Base-by-base conservation (phyloP, 1,139 yeast species). In the Scheffersomyces insectosa region DNA sequence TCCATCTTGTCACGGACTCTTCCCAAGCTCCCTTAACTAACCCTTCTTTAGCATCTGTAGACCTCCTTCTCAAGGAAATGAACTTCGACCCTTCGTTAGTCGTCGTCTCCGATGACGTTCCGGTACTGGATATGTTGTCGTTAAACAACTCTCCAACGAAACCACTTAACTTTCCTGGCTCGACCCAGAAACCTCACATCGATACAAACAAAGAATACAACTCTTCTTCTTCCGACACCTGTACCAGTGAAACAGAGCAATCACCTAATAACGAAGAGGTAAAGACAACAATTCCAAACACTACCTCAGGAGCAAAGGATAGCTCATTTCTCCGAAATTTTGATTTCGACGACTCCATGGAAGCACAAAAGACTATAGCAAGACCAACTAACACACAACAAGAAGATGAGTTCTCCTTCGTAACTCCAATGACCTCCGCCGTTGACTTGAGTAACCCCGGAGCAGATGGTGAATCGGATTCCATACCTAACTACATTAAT, bases 221-320 rank as follows among this genome's bases (percentile, higher is more conserved):
- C 48, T 71, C 77, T 4, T 66, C 73, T 43, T 66, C 73, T 43
- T 67, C 77, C 4, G 79, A 73, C 42, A 74, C 79, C 8, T 72
- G 62, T 40, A 69, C 69, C 20, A 68, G 73, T 46, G 77, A 71
- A 20, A 42, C 43, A 27, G 63, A 54, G 11, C 29, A 35, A 12
- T 14, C 25, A 16, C 25, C 28, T 16, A 35, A 35, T 12, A 10
- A 15, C 5, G 29, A 35, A 35, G 28, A 25, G 12, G 31, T 14
- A 23, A 16, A 32, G 12, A 15, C 39, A n/a, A 27, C 31, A 28
- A 37, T 12, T 8, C 36, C 36, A 11, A 36, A 36, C 5, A 20
- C 6, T 20, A 20, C 25, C 6, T 6, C 25, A 20, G 25, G 25
- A 20, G 9, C 25, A 20, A 20, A 20, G 8, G 34, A 31, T 30